A percentile compares a stretch with the other conserved stretches of the same genome.
Conservation (phyloP, 768 basidiomycete species). For the Agrocybe chaxingu region DNA sequence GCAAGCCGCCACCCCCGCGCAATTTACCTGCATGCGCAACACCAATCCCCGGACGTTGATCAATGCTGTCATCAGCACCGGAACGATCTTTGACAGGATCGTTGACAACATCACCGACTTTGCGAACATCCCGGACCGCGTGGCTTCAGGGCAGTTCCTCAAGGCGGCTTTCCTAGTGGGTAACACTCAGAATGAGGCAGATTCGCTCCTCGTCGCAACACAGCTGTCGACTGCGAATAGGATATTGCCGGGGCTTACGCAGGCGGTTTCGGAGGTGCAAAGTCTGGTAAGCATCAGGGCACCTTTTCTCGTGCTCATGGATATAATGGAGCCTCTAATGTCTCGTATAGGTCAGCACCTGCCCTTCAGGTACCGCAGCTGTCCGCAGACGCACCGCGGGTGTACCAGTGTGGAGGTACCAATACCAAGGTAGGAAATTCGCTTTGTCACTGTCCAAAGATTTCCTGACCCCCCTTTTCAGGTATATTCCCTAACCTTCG, state of each 20-base stretch:
- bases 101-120: conserved; percentile 30
- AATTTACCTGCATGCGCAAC: conserved; percentile 34
- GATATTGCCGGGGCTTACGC: conserved; percentile 24
- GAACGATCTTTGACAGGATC: conserved; percentile 22
- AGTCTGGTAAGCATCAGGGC: conserved; percentile 22
- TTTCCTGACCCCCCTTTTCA: conserved; percentile 5
- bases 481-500: conserved; percentile 33
- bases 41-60: conserved; percentile 26
- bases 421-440: conserved; percentile 19
- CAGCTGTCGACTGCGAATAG: conserved; percentile 23
- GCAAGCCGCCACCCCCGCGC: conserved; percentile 20
- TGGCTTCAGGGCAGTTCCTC: conserved; percentile 23
- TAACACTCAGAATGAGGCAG: conserved; percentile 27
- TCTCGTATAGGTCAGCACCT: conserved; percentile 21
- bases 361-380: conserved; percentile 22
- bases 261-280: conserved; percentile 24
- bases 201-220: conserved; percentile 28
- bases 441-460: neutral
- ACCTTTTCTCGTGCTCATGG: neutral
- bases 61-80: conserved; percentile 28
- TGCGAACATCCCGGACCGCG: conserved; percentile 21
- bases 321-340: neutral
- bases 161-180: conserved; percentile 26
- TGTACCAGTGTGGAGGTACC: conserved; percentile 25
- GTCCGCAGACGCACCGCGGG: conserved; percentile 22